Evolutionary conservation across 768 basidiomycete genomes (phyloP), one percentile per base, ranked within the genome.

Genomic region (Flagelloscypha sp.): DNA sequence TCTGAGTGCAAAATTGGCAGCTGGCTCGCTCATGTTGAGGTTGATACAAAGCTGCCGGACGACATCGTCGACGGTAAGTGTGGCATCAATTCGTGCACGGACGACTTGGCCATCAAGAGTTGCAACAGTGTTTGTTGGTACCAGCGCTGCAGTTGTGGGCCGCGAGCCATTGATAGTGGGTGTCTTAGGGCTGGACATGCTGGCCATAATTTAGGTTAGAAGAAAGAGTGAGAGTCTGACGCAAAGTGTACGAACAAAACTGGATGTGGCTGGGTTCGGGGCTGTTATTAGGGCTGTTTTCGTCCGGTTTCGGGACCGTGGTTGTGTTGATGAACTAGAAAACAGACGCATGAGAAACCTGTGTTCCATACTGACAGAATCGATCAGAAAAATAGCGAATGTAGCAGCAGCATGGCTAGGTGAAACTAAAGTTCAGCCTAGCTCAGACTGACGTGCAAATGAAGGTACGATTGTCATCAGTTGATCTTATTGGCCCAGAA

Each of bases 81-180:
- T 79, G 11, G 84, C 82, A 52, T 90, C 87, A 45, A 90, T 90
- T 40, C 87, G 76, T 8, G 84, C 79, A 42, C 85, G 79, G 15
- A 89, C 84, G 28, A 78, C 78, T 20, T 70, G 48, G 27, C 84
- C 84, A 13, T 84, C 79, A 37, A 68, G 74, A 6, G 82, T 86
- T 3, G 83, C 79, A 33, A 90, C 84, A 38, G 71, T 84, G 57
- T 90, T 90, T 7, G 87, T 90, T 6, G 87, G 87, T 2, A 87
- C 72, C 21, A 87, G 65, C 5, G 65, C 55, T 5, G 62, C 59
- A 9, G 73, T 50, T 55, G 68, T 68, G 34, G 55, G 43, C 37
- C 54, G 52, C 7, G 58, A 40, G 37, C 67, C 66, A 31, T 53
- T 54, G 11, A 52, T 23, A 34, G 49, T 16, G 59, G 45, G 36